These are phyloP conservation scores for Aspergillus piperis DNA, from an alignment of 2,329 filamentous ascomycete genomes.

Conservation along the genomic window DNA sequence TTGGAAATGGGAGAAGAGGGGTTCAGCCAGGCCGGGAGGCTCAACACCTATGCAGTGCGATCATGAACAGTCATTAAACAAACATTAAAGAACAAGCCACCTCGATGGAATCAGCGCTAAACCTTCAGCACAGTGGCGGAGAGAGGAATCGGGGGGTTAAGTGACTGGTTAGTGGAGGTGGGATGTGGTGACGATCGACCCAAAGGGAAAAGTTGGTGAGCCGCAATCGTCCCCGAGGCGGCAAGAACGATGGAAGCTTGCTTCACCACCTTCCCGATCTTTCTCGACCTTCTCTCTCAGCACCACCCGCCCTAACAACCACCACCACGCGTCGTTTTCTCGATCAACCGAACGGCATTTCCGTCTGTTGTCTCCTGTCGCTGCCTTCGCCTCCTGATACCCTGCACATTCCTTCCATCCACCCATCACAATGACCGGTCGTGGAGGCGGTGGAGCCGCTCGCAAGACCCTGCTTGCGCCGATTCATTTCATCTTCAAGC, in stretches of 20 bases:
- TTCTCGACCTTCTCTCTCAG: slow-evolving; percentile 14
- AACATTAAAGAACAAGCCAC: slow-evolving; percentile 13
- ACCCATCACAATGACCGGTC: slow-evolving; percentile 54
- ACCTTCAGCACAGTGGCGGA: slow-evolving; percentile 1
- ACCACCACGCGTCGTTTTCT: slow-evolving; percentile 4
- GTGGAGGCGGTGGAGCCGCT: slow-evolving; percentile 55
- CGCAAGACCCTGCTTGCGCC: slow-evolving; percentile 71
- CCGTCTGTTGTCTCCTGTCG: not conserved
- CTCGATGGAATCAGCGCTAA: slow-evolving; percentile 8
- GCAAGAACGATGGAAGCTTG: slow-evolving; percentile 13
- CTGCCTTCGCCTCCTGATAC: slow-evolving; percentile 9
- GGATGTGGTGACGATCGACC: slow-evolving; percentile 29
- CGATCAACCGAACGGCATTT: not conserved
- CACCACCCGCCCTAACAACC: slow-evolving; percentile 10
- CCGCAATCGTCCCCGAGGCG: slow-evolving; percentile 25
- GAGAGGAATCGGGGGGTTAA: slow-evolving; percentile 7
- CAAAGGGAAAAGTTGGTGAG: slow-evolving; percentile 34
- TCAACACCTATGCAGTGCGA: slow-evolving; percentile 24
- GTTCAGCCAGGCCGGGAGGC: slow-evolving; percentile 28
- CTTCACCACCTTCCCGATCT: slow-evolving; percentile 15
- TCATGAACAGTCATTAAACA: slow-evolving; percentile 29
- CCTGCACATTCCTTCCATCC: not conserved
- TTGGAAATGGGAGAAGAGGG: slow-evolving; percentile 24
- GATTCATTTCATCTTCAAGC: slow-evolving; percentile 92
- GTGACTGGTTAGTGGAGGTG: slow-evolving; percentile 22